Base-by-base conservation (phyloP, 2,329 filamentous ascomycete genomes). In the Rutstroemia sp. region DNA sequence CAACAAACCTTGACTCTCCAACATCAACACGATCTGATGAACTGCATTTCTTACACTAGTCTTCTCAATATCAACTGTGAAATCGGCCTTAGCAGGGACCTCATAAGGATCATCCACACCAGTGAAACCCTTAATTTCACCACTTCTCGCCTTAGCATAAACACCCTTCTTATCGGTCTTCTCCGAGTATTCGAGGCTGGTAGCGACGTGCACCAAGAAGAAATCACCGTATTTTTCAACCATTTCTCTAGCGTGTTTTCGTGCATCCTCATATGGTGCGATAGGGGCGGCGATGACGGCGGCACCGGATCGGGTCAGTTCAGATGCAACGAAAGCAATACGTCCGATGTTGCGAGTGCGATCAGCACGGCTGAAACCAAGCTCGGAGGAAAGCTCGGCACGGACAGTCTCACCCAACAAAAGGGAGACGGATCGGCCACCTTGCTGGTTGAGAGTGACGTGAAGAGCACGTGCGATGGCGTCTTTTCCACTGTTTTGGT, bases 41-140 rank as follows among this genome's bases (percentile, higher is more conserved):
- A 99, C 94, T 61, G 92, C 92, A 59, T 88, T 94, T 69, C 94
- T 82, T 49, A 97, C 92, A 63, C 84, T 88, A 74, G 89, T 90
- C 81, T 87, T 94, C 75, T 88, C 86, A 56, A 87, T 72, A 73
- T 97, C 88, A 41, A 97, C 92, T 5, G 84, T 83, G 63, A 99
- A 78, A 71, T 97, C 85, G 34, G 92, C 82, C 75, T 92, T 91
- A 64, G 75, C 68, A 9, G 94, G 94, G 21, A 74, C 71, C 84
- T 99, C 94, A 71, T 99, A 99, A 49, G 94, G 92, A 77, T 97
- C 92, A 71, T 97, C 92, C 57, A 99, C 91, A 68, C 94, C 94
- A 7, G 94, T 99, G 81, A 99, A 99, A 62, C 92, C 92, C 83
- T 92, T 94, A 75, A 99, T 95, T 77, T 96, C 88, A 58, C 94